A percentile compares a stretch with the other conserved stretches of the same genome.
Evolutionary conservation across 345 rosid genomes (phyloP).

Genomic region (Pistacia integerrima): DNA sequence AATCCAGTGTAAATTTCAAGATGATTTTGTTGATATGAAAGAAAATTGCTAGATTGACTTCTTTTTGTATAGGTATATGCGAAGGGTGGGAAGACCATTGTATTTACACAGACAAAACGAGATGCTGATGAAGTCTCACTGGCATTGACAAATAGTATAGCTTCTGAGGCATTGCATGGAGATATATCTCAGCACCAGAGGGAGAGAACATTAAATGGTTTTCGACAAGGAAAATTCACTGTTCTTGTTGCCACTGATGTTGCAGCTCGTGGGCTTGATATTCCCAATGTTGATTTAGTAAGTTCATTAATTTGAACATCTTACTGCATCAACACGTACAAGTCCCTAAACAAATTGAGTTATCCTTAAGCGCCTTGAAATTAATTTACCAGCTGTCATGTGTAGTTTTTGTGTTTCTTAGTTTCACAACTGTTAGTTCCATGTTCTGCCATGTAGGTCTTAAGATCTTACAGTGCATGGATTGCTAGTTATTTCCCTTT

Average conservation of each 20-base stretch:
- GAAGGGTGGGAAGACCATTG: slow-evolving; percentile 95
- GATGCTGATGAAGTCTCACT: slow-evolving; percentile 97
- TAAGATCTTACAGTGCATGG: background rate
- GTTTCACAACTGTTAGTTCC: background rate
- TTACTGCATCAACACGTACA: background rate
- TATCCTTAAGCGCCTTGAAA: slow-evolving; percentile 4
- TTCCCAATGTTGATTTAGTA: slow-evolving; percentile 95
- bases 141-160: slow-evolving; percentile 74
- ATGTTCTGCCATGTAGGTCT: background rate
- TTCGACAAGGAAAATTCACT: slow-evolving; percentile 95
- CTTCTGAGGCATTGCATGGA: slow-evolving; percentile 97
- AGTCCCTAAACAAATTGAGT: background rate
- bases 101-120: slow-evolving; percentile 92
- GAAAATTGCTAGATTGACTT: background rate
- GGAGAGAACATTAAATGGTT: slow-evolving; percentile 93
- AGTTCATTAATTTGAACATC: slow-evolving; percentile 24
- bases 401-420: background rate
- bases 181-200: slow-evolving; percentile 99
- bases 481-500: background rate
- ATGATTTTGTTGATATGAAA: background rate
- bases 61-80: slow-evolving; percentile 68
- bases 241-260: slow-evolving; percentile 99
- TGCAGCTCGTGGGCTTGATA: slow-evolving; percentile 98
- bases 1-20: background rate
- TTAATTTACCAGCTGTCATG: background rate